Conservation (phyloP, 2,329 filamentous ascomycete genomes). For the Ceratocystis cacaofunesta region DNA sequence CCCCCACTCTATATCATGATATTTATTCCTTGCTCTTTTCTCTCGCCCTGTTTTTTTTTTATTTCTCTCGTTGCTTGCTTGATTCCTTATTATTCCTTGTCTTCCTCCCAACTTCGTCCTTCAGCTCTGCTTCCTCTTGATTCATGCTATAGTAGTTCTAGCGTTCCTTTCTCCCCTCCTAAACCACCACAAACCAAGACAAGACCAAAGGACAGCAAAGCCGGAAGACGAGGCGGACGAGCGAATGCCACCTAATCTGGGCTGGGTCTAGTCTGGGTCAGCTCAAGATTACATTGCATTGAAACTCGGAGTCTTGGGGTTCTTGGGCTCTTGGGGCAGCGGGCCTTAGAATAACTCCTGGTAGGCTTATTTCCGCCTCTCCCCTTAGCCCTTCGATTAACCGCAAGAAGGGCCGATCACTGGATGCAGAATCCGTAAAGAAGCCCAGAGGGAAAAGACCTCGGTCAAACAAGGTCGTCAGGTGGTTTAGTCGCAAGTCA, state of each 20-base stretch:
- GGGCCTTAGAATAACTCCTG: background rate
- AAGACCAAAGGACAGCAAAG: background rate
- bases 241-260: background rate
- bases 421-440: background rate
- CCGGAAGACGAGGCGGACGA: too few relatives aligned
- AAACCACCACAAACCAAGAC: background rate
- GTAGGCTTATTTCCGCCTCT: background rate
- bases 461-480: background rate
- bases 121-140: background rate
- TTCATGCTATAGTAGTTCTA: background rate
- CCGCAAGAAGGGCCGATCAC: conserved; percentile 3
- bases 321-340: background rate
- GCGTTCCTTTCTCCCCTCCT: background rate
- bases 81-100: background rate
- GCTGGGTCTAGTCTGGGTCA: background rate
- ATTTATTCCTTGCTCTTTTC: background rate
- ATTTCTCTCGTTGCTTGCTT: background rate
- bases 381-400: background rate
- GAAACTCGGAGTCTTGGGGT: background rate
- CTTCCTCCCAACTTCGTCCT: background rate
- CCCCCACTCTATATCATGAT: background rate
- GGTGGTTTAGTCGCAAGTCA: background rate
- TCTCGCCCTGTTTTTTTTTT: background rate
- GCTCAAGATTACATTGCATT: conserved; percentile 1
- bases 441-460: background rate